phyloP scores from a whole-genome alignment of 1,284 basidiomycete genomes.

The Rhodotorula glutinis region DNA sequence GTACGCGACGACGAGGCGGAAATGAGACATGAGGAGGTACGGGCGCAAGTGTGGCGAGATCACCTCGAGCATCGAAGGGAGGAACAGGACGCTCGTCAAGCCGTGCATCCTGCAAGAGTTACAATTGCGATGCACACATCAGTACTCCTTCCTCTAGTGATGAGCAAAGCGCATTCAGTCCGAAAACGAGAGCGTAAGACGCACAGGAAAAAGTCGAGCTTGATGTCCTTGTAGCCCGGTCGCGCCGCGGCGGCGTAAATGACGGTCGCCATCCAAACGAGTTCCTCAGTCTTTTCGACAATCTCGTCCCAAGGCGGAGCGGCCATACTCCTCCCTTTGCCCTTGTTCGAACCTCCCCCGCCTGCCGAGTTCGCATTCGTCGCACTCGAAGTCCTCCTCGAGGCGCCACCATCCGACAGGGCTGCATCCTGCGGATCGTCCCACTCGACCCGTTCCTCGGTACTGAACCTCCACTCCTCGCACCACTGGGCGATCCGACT shows the following conservation, averaged over 20 bases:
- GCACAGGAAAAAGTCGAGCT: constrained; percentile 42
- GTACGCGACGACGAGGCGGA: constrained; percentile 40
- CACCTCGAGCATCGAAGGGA: constrained; percentile 40
- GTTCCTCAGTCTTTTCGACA: constrained; percentile 42
- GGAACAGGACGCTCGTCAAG: constrained; percentile 41
- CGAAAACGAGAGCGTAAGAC: neutral
- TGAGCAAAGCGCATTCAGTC: neutral
- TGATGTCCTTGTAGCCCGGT: constrained; percentile 39
- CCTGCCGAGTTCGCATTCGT: neutral
- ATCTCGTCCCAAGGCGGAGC: constrained; percentile 39
- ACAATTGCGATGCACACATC: neutral
- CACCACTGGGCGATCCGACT: constrained; percentile 27
- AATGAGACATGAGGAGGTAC: constrained; percentile 41
- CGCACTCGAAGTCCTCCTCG: constrained; percentile 10
- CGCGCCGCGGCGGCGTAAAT: constrained; percentile 38
- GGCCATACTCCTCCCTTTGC: constrained; percentile 15
- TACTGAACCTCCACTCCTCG: constrained; percentile 42
- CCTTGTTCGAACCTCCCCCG: constrained; percentile 1
- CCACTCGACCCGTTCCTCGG: constrained; percentile 24
- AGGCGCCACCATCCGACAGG: neutral
- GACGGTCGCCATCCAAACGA: constrained; percentile 43
- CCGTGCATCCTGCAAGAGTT: constrained; percentile 39
- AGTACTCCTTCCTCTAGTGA: neutral
- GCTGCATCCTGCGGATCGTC: constrained; percentile 12
- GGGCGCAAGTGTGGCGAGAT: constrained; percentile 41